Percentiles rank a stretch among this genome's conserved stretches.
These are phyloP conservation scores for Larix kaempferi DNA, from an alignment of 75 land plant genomes.

Conservation along the genomic window DNA sequence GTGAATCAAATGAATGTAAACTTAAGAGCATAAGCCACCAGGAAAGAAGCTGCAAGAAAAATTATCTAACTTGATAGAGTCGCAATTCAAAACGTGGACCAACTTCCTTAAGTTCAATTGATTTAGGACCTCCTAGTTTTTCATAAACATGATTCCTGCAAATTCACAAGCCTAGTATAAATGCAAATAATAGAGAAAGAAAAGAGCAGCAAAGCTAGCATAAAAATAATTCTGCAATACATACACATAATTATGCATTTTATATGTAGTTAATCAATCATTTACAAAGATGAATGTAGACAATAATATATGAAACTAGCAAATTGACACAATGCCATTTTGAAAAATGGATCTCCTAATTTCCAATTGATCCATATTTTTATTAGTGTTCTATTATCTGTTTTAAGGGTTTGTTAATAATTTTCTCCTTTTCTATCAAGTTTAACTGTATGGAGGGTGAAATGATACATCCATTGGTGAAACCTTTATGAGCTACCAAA, in stretches of 20 bases:
- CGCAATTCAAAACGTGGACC: constrained; percentile 96
- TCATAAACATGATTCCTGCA: constrained; percentile 96
- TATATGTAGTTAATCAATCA: not conserved
- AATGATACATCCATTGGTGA: too few species aligned
- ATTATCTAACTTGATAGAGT: constrained; percentile 69
- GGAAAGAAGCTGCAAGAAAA: not conserved
- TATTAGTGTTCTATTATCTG: too few species aligned
- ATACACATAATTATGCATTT: not conserved
- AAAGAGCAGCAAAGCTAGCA: not conserved
- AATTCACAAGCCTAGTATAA: not conserved
- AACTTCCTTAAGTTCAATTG: constrained; percentile 86
- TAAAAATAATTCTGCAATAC: not conserved
- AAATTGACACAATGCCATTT: not conserved
- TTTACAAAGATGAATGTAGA: not conserved
- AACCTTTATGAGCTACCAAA: too few species aligned
- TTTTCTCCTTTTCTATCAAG: too few species aligned
- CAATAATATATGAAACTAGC: not conserved
- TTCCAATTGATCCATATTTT: too few species aligned
- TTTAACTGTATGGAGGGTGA: too few species aligned
- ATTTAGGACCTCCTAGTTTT: constrained; percentile 83
- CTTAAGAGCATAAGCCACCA: not conserved
- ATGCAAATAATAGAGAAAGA: not conserved
- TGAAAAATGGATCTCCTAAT: too few species aligned
- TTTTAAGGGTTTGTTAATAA: too few species aligned
- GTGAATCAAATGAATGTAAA: not conserved